Conservation (phyloP, 2,329 filamentous ascomycete genomes). For the Fusarium dimerum region DNA sequence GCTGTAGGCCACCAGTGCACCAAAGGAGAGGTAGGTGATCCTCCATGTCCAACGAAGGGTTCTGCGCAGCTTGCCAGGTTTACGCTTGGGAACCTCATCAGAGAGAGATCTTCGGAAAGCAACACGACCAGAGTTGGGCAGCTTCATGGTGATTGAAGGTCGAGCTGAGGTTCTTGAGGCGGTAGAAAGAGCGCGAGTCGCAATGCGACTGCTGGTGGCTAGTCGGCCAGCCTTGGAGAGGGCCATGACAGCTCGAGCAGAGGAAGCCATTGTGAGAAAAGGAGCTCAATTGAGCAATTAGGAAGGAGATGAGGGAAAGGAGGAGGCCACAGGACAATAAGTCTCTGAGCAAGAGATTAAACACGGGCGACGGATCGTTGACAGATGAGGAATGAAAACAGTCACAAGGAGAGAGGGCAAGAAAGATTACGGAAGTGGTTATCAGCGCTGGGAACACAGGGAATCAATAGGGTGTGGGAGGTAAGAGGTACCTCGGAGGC, state of each 20-base stretch:
- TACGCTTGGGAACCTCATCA: slow-evolving; percentile 50
- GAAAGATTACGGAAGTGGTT: not conserved
- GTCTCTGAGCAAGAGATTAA: slow-evolving; percentile 23
- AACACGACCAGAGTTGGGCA: slow-evolving; percentile 38
- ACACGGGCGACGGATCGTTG: slow-evolving; percentile 19
- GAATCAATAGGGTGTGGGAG: not conserved
- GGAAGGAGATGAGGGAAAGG: slow-evolving; percentile 9
- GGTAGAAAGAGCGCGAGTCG: slow-evolving; percentile 37
- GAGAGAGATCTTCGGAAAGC: slow-evolving; percentile 51
- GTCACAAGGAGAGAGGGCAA: slow-evolving; percentile 14
- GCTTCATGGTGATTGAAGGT: slow-evolving; percentile 37
- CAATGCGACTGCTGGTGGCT: slow-evolving; percentile 31
- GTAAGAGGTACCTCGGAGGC: not conserved
- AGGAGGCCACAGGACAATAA: slow-evolving; percentile 14
- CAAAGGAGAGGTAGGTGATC: slow-evolving; percentile 71
- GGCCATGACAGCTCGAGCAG: slow-evolving; percentile 44
- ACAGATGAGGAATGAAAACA: slow-evolving; percentile 20
- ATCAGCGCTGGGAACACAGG: not conserved
- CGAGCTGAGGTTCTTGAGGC: slow-evolving; percentile 30
- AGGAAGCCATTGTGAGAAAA: slow-evolving; percentile 45
- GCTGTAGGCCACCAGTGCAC: slow-evolving; percentile 70
- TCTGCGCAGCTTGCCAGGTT: slow-evolving; percentile 61
- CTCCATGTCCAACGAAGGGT: slow-evolving; percentile 82
- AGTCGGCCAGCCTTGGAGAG: slow-evolving; percentile 34
- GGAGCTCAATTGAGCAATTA: slow-evolving; percentile 29